These are phyloP conservation scores for Tetrahymena malaccensis DNA, from an alignment of 73 alveolate genomes.

Conservation along the genomic window DNA sequence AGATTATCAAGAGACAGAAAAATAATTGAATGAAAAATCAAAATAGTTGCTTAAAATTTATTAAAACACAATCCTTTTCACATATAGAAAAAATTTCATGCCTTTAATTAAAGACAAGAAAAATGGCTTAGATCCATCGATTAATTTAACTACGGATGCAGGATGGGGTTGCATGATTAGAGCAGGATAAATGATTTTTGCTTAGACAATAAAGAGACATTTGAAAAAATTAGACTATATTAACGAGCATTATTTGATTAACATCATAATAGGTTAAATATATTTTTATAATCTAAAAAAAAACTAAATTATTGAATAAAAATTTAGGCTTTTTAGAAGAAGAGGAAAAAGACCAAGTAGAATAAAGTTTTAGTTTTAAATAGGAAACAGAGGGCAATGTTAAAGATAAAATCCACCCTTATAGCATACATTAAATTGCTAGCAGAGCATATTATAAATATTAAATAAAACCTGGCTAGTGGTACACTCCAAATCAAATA, in stretches of 20 bases:
- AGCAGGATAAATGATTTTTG: constrained; percentile 60
- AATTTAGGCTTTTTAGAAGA: background rate
- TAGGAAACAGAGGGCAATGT: no score
- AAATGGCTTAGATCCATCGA: background rate
- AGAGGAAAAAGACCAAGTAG: background rate
- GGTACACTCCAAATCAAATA: background rate
- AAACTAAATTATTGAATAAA: background rate
- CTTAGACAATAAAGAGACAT: constrained; percentile 38
- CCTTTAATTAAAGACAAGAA: background rate
- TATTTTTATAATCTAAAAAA: background rate
- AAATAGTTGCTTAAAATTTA: background rate
- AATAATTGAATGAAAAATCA: background rate
- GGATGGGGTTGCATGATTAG: constrained; percentile 73
- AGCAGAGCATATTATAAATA: background rate
- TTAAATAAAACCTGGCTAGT: background rate
- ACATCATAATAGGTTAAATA: background rate
- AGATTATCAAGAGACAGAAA: background rate
- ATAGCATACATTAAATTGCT: background rate
- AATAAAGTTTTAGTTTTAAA: no score
- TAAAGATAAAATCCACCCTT: background rate
- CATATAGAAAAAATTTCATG: constrained; percentile 39
- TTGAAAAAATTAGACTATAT: background rate
- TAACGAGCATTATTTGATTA: background rate
- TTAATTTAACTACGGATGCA: constrained; percentile 39
- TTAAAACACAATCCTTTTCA: constrained; percentile 23